Evolutionary conservation across 331 rosid genomes (phyloP).

Genomic region (Malus hybrid): DNA sequence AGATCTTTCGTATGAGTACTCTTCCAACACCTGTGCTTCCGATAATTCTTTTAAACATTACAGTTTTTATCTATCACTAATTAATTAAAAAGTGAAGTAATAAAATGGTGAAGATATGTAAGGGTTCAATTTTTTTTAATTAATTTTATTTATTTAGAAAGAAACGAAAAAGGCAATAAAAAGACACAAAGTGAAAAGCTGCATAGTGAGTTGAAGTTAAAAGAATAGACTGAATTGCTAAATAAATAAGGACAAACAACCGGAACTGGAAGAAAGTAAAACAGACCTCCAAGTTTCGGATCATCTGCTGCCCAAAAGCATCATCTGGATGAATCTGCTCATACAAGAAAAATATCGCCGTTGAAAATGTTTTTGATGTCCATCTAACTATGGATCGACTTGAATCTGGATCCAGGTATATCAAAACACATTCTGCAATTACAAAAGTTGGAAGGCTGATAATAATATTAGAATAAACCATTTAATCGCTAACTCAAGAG

Average conservation of each 20-base stretch:
- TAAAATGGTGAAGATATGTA: not conserved
- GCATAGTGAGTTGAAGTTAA: not conserved
- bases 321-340: constrained; percentile 98
- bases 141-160: no score
- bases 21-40: not conserved
- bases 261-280: not conserved
- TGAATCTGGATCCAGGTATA: constrained; percentile 94
- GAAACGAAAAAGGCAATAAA: not conserved
- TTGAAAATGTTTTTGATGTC: constrained; percentile 75
- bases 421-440: constrained; percentile 99
- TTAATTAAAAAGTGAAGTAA: not conserved
- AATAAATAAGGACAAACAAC: not conserved
- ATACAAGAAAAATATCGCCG: constrained; percentile 77
- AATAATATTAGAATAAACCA: constrained; percentile 57
- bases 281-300: constrained; percentile 82
- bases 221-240: not conserved
- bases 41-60: not conserved
- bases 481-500: constrained; percentile 14
- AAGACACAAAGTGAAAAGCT: not conserved
- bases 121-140: not conserved
- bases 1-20: not conserved
- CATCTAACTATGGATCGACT: constrained; percentile 65
- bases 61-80: not conserved
- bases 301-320: constrained; percentile 98
- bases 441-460: constrained; percentile 98